Conservation (phyloP, 352 stramenopile genomes). For the Phytopythium boreale region DNA sequence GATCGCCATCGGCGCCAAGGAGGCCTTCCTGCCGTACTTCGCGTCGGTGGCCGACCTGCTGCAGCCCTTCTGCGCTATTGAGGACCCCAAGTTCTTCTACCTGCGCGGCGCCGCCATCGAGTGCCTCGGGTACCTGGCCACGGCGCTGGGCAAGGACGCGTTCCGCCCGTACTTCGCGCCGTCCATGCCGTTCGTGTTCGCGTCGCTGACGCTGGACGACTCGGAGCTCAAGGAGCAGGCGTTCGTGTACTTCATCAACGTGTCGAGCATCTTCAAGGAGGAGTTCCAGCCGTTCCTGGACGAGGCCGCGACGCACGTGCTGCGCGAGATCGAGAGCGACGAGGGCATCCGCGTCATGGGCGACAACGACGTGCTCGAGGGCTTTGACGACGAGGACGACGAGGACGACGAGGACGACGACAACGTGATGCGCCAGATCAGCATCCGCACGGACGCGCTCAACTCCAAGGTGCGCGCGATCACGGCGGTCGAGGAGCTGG, state of each 20-base stretch:
- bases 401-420: slow-evolving; percentile 79
- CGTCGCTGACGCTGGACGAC: slow-evolving; percentile 91
- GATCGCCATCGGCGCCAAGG: slow-evolving; percentile 96
- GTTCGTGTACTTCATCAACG: slow-evolving; percentile 98
- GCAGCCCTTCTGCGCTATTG: slow-evolving; percentile 89
- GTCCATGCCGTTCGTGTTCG: slow-evolving; percentile 95
- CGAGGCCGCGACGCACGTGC: slow-evolving; percentile 61
- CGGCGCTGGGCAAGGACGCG: slow-evolving; percentile 93
- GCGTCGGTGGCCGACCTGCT: slow-evolving; percentile 82
- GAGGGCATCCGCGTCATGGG: slow-evolving; percentile 73
- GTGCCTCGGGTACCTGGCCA: slow-evolving; percentile 97
- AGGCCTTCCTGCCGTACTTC: slow-evolving; percentile 97
- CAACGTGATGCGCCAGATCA: slow-evolving; percentile 72
- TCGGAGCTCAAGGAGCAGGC: slow-evolving; percentile 97
- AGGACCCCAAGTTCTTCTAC: slow-evolving; percentile 92
- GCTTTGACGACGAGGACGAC: slow-evolving; percentile 75
- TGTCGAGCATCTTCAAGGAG: slow-evolving; percentile 97
- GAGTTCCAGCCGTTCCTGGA: slow-evolving; percentile 95
- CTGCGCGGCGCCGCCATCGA: slow-evolving; percentile 95
- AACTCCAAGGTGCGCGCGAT: slow-evolving; percentile 86
- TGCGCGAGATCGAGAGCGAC: slow-evolving; percentile 71
- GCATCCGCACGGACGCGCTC: slow-evolving; percentile 82
- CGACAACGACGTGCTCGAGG: slow-evolving; percentile 65
- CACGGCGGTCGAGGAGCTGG: slow-evolving; percentile 79
- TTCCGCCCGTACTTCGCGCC: slow-evolving; percentile 94